These are phyloP conservation scores for Dimocarpus longan DNA, from an alignment of 345 rosid species.

Conservation along the genomic window DNA sequence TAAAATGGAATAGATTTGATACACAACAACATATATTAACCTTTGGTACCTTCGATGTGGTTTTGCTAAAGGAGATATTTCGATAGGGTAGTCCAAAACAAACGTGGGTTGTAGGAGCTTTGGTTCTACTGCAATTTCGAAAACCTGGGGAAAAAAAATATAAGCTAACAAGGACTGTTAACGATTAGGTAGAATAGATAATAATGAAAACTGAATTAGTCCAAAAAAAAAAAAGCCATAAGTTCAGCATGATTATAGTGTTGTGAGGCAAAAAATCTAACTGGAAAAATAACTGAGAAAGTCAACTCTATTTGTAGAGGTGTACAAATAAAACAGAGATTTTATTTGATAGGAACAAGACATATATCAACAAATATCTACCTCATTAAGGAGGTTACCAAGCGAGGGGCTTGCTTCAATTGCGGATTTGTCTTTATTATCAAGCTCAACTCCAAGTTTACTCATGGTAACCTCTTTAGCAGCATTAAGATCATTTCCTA, in stretches of 20 bases:
- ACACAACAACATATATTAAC: slow-evolving; percentile 10
- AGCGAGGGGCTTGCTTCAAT: slow-evolving; percentile 72
- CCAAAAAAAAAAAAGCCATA: neutral
- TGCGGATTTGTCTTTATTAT: slow-evolving; percentile 67
- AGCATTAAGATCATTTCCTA: slow-evolving; percentile 55
- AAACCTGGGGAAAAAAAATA: slow-evolving; percentile 51
- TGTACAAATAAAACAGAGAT: neutral
- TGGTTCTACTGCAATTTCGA: slow-evolving; percentile 87
- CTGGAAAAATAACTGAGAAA: slow-evolving; percentile 15
- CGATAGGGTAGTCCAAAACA: slow-evolving; percentile 92
- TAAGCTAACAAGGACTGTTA: slow-evolving; percentile 11
- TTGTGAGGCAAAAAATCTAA: neutral
- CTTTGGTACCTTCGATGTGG: slow-evolving; percentile 73
- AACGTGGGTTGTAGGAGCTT: slow-evolving; percentile 94
- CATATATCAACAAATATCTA: slow-evolving; percentile 25
- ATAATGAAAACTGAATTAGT: neutral
- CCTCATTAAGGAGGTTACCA: slow-evolving; percentile 94
- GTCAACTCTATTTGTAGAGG: neutral
- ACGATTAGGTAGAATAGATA: neutral
- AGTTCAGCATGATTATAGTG: neutral
- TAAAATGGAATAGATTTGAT: neutral
- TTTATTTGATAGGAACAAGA: neutral
- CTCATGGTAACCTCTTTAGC: slow-evolving; percentile 65
- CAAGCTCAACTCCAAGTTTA: slow-evolving; percentile 57
- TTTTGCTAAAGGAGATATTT: slow-evolving; percentile 95